These are phyloP conservation scores for Phialophora verrucosa DNA, from an alignment of 2,329 filamentous ascomycete species.

Conservation along the genomic window DNA sequence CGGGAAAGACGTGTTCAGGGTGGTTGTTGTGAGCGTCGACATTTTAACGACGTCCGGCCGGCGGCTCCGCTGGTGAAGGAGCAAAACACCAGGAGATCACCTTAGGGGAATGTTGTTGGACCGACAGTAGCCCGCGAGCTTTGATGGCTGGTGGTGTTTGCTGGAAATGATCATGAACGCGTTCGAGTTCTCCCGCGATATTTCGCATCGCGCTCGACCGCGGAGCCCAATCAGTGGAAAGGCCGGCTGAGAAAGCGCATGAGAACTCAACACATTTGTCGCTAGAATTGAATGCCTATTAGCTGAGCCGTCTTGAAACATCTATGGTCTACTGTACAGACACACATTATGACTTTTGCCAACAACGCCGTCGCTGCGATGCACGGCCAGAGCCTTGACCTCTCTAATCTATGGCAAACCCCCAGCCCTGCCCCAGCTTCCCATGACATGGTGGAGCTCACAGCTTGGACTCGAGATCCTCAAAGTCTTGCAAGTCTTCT, in stretches of 20 bases:
- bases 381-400: neutral
- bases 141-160: neutral
- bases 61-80: neutral
- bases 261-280: neutral
- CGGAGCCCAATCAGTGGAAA: neutral
- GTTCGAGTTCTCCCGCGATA: neutral
- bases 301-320: conserved; percentile 6
- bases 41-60: conserved; percentile 55
- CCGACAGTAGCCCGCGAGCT: neutral
- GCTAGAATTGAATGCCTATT: neutral
- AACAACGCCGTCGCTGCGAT: conserved; percentile 30
- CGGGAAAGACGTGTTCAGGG: conserved; percentile 69
- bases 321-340: conserved; percentile 18
- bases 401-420: neutral
- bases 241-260: neutral
- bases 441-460: conserved; percentile 45
- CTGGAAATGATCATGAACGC: neutral
- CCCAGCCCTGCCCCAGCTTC: neutral
- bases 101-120: neutral
- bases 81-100: neutral
- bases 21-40: conserved; percentile 81
- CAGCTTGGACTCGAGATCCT: conserved; percentile 83
- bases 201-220: neutral
- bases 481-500: conserved; percentile 79
- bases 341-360: conserved; percentile 8